A percentile compares a stretch with the other conserved stretches of the same genome.
These are phyloP conservation scores for Falciphora oryzae DNA, from an alignment of 2,329 filamentous ascomycete species.

Conservation along the genomic window DNA sequence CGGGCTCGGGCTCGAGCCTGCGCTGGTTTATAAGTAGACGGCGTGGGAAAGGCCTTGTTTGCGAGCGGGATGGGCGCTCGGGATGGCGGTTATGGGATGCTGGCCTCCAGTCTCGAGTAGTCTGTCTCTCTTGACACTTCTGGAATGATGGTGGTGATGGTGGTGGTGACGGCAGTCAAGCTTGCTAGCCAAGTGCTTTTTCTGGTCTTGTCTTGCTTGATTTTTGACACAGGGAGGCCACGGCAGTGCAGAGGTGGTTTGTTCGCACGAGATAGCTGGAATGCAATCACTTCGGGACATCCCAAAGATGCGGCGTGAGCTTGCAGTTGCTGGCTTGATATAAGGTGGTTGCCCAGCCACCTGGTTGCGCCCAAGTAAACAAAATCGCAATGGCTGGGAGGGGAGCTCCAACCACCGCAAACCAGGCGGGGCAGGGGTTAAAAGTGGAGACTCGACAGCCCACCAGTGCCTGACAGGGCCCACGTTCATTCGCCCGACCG, in stretches of 20 bases:
- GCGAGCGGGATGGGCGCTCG: background rate
- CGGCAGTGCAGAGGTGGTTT: too few species aligned
- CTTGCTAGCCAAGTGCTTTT: too few species aligned
- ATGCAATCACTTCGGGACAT: background rate
- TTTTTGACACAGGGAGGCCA: background rate
- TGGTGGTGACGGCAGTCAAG: too few species aligned
- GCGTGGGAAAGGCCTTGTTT: slow-evolving; percentile 8
- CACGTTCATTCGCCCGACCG: background rate
- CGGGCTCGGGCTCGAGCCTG: slow-evolving; percentile 10
- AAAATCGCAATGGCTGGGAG: slow-evolving; percentile 22
- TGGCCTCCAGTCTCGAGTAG: background rate
- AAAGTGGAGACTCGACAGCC: background rate
- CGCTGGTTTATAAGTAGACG: background rate
- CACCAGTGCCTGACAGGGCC: slow-evolving; percentile 17
- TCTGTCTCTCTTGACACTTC: background rate
- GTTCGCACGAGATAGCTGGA: background rate
- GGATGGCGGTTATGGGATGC: background rate
- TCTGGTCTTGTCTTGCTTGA: background rate
- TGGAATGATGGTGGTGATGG: background rate
- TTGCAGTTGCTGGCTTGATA: slow-evolving; percentile 25
- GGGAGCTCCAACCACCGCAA: slow-evolving; percentile 11
- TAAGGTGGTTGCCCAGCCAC: slow-evolving; percentile 43
- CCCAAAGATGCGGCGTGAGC: background rate
- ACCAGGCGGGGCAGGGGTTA: slow-evolving; percentile 11
- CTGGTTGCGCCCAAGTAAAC: slow-evolving; percentile 29